phyloP scores from a whole-genome alignment of 2,329 filamentous ascomycete genomes.

The Stenocarpella maydis region DNA sequence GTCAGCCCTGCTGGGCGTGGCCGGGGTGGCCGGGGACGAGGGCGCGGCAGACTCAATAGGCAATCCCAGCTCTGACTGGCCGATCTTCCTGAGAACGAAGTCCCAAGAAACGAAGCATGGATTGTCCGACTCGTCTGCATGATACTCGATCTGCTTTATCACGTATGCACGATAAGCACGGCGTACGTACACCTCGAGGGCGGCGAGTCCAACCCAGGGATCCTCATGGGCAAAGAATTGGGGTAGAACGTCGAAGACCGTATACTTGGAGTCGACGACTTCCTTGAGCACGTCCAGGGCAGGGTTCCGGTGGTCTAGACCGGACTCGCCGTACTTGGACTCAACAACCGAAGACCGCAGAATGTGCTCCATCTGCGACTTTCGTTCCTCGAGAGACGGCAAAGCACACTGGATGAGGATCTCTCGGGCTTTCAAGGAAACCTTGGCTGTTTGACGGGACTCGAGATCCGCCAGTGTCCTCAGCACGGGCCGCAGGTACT shows the following conservation, averaged over 20 bases:
- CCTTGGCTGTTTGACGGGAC: conserved; percentile 86
- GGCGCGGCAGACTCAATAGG: conserved; percentile 81
- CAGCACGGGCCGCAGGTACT: conserved; percentile 83
- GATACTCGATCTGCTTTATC: conserved; percentile 88
- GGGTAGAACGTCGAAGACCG: conserved; percentile 94
- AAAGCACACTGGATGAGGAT: conserved; percentile 97
- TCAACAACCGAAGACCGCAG: conserved; percentile 94
- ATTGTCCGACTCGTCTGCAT: conserved; percentile 73
- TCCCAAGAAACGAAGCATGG: conserved; percentile 92
- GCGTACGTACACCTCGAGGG: conserved; percentile 94
- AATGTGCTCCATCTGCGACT: conserved; percentile 98
- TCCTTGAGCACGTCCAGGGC: conserved; percentile 93
- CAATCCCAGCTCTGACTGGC: conserved; percentile 87
- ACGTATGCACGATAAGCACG: conserved; percentile 97
- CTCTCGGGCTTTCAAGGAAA: conserved; percentile 95
- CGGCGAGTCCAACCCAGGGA: conserved; percentile 91
- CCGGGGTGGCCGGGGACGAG: conserved; percentile 77
- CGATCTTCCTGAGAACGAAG: conserved; percentile 92
- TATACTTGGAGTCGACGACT: conserved; percentile 98
- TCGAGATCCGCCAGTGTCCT: conserved; percentile 91
- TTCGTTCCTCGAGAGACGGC: conserved; percentile 93
- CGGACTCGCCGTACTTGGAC: conserved; percentile 96
- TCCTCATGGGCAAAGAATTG: conserved; percentile 96
- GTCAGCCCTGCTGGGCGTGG: conserved; percentile 55
- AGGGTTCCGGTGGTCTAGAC: conserved; percentile 95